Evolutionary conservation across 306 rosid genomes (phyloP).

Genomic region (Ammopiptanthus mongolicus): DNA sequence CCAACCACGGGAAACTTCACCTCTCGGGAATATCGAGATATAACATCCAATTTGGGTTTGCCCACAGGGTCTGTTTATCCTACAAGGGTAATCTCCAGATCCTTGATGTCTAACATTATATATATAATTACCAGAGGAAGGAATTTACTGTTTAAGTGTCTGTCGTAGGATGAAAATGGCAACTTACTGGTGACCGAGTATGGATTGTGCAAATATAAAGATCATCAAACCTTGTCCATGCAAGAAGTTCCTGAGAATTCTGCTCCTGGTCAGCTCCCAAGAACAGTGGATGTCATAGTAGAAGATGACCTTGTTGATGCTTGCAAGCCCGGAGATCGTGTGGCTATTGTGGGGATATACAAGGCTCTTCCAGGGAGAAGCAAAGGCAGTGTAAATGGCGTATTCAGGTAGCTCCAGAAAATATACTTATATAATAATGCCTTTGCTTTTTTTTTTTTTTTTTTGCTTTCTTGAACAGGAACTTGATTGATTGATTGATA

Average conservation of each 20-base stretch:
- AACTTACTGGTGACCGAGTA: slow-evolving; percentile 92
- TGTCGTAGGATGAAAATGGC: slow-evolving; percentile 77
- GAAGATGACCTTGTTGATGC: slow-evolving; percentile 96
- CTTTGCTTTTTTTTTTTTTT: slow-evolving; percentile 3
- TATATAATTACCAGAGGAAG: background rate
- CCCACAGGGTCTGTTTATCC: slow-evolving; percentile 98
- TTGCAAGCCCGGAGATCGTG: slow-evolving; percentile 99
- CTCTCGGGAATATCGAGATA: slow-evolving; percentile 85
- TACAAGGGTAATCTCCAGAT: slow-evolving; percentile 76
- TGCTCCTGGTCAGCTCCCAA: slow-evolving; percentile 98
- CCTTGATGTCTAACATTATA: slow-evolving; percentile 14
- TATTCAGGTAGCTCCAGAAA: slow-evolving; percentile 67
- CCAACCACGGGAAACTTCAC: slow-evolving; percentile 72
- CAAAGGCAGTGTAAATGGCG: slow-evolving; percentile 92
- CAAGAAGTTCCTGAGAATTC: slow-evolving; percentile 99
- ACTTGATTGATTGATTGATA: slow-evolving; percentile 26
- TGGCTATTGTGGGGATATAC: slow-evolving; percentile 81
- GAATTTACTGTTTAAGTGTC: background rate
- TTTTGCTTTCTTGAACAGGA: background rate
- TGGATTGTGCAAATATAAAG: slow-evolving; percentile 92
- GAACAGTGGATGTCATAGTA: slow-evolving; percentile 83
- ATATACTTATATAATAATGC: background rate
- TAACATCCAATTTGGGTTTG: slow-evolving; percentile 88
- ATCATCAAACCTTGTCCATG: slow-evolving; percentile 90
- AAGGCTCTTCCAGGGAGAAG: slow-evolving; percentile 92